Evolutionary conservation across 176 grass and related monocot species (phyloP).

Genomic region (Pontederia paniculata): DNA sequence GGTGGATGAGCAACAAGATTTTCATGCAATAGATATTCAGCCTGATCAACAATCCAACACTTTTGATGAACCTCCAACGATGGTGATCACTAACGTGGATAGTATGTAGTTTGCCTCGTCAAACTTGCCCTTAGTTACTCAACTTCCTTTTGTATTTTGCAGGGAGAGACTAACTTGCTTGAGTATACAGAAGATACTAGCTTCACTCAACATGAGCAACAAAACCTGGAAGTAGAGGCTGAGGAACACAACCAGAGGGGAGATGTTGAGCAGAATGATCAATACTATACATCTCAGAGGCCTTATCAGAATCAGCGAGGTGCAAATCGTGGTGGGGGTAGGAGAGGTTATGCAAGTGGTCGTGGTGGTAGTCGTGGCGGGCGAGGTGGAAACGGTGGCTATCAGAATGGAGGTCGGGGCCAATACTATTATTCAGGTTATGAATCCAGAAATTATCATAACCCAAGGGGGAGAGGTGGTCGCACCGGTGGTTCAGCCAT

Average conservation of each 20-base stretch:
- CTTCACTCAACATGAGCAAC: constrained; percentile 31
- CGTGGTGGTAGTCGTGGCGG: constrained; percentile 43
- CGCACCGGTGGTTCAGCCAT: constrained; percentile 35
- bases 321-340: constrained; percentile 26
- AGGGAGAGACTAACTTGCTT: constrained; percentile 27
- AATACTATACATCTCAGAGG: constrained; percentile 27
- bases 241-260: constrained; percentile 34
- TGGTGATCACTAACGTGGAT: not conserved
- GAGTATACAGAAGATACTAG: constrained; percentile 22
- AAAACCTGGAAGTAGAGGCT: constrained; percentile 28
- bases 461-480: constrained; percentile 45
- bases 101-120: not conserved
- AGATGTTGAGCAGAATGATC: constrained; percentile 32
- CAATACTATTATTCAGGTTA: constrained; percentile 43
- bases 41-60: not conserved
- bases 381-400: constrained; percentile 17
- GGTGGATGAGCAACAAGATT: constrained; percentile 9
- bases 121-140: not conserved
- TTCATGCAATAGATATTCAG: not conserved
- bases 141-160: not conserved
- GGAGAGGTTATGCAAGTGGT: constrained; percentile 36
- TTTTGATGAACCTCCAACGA: not conserved
- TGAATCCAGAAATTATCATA: constrained; percentile 47
- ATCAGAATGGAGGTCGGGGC: constrained; percentile 26
- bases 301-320: constrained; percentile 43